Evolutionary conservation across 352 stramenopile species (phyloP).

Genomic region (Globisporangium takayamanum): DNA sequence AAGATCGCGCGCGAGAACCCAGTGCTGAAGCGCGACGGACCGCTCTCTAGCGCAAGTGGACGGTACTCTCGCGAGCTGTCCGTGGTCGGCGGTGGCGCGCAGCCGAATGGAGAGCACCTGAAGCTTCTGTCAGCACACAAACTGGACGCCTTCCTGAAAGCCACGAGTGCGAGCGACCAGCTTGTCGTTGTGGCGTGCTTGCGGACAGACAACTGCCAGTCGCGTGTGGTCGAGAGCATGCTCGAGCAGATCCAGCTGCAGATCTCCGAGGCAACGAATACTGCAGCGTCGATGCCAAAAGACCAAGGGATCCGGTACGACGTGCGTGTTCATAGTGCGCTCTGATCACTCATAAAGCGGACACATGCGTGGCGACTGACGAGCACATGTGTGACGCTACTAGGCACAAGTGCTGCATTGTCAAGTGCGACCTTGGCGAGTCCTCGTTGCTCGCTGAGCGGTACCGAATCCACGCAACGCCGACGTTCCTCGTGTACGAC

Average conservation of each 20-base stretch:
- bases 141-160: constrained; percentile 46
- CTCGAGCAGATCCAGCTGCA: constrained; percentile 52
- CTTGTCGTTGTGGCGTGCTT: constrained; percentile 68
- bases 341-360: background rate
- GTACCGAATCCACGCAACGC: constrained; percentile 60
- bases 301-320: constrained; percentile 7
- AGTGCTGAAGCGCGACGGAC: constrained; percentile 40
- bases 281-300: background rate
- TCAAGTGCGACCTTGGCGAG: constrained; percentile 74
- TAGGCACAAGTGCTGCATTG: constrained; percentile 39
- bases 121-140: constrained; percentile 27
- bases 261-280: constrained; percentile 8
- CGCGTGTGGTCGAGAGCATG: constrained; percentile 36
- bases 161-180: constrained; percentile 28
- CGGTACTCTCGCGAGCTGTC: constrained; percentile 66
- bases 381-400: background rate
- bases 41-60: constrained; percentile 64
- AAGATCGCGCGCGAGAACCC: constrained; percentile 55
- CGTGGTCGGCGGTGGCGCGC: constrained; percentile 28
- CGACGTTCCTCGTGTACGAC: constrained; percentile 68
- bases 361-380: background rate
- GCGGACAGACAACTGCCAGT: constrained; percentile 55
- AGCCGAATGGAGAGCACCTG: constrained; percentile 30
- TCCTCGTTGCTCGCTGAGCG: constrained; percentile 45
- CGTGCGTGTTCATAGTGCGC: background rate